Evolutionary conservation across 202 grass and related monocot species (phyloP).

Genomic region (Eragrostis tef): DNA sequence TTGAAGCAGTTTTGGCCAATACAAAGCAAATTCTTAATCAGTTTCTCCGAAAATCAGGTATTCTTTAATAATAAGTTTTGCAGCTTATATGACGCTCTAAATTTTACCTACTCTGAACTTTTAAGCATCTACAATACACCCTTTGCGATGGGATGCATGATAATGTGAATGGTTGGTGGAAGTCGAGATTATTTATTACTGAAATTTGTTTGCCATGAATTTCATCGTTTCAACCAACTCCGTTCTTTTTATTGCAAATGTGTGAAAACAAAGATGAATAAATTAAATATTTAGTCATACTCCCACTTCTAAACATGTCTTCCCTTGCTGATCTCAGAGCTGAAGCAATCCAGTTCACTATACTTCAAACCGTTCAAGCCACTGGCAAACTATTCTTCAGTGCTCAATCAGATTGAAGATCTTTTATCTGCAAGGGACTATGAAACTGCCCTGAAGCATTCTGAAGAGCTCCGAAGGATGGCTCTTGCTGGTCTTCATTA

Average conservation of each 20-base stretch:
- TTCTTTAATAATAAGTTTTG: conserved; percentile 43
- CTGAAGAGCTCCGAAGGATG: conserved; percentile 76
- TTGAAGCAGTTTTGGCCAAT: conserved; percentile 89
- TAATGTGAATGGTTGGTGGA: conserved; percentile 19
- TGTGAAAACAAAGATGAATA: background rate
- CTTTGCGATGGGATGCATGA: conserved; percentile 13
- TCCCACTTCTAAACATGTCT: conserved; percentile 41
- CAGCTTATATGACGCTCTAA: background rate
- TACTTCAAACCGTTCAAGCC: conserved; percentile 92
- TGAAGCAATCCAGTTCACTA: conserved; percentile 78
- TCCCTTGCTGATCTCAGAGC: conserved; percentile 56
- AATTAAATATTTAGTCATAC: conserved; percentile 12
- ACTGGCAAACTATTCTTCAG: conserved; percentile 66
- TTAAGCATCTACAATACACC: conserved; percentile 31
- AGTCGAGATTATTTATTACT: conserved; percentile 26
- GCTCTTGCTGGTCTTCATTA: conserved; percentile 92
- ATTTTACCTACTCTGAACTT: conserved; percentile 39
- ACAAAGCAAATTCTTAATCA: conserved; percentile 98
- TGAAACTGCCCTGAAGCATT: conserved; percentile 66
- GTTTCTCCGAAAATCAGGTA: conserved; percentile 91
- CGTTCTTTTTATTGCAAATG: conserved; percentile 27
- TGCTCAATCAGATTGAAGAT: conserved; percentile 79
- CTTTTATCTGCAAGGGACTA: conserved; percentile 76
- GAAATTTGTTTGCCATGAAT: conserved; percentile 29
- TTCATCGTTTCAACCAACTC: conserved; percentile 14